Conservation (phyloP, 2,329 filamentous ascomycete genomes). For the Xylariaceae sp. region DNA sequence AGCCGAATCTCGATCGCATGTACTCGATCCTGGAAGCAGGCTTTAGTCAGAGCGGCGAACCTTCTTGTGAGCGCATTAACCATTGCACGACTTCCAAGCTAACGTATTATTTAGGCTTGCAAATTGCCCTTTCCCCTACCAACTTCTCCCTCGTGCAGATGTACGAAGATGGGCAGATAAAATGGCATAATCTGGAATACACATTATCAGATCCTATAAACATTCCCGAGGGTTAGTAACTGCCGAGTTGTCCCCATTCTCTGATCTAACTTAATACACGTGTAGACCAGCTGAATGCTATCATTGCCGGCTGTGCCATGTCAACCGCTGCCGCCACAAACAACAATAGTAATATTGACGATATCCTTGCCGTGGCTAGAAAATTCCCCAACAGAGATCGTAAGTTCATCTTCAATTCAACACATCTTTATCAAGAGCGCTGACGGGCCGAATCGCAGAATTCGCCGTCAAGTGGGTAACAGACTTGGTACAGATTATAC, state of each 20-base stretch:
- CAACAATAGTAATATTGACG: constrained; percentile 57
- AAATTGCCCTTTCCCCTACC: constrained; percentile 59
- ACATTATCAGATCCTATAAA: constrained; percentile 46
- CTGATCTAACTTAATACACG: constrained; percentile 19
- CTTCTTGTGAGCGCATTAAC: constrained; percentile 51
- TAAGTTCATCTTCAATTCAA: constrained; percentile 23
- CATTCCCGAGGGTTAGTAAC: constrained; percentile 46
- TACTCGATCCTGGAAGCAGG: constrained; percentile 71
- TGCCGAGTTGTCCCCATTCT: neutral
- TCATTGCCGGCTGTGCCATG: constrained; percentile 58
- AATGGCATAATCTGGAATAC: constrained; percentile 55
- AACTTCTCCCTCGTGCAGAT: constrained; percentile 56
- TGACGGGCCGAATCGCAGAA: constrained; percentile 36
- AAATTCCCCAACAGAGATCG: constrained; percentile 41
- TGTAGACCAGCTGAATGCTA: constrained; percentile 51
- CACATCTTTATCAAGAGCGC: neutral
- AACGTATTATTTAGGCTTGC: constrained; percentile 42
- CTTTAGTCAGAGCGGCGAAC: constrained; percentile 65
- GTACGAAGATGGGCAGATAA: constrained; percentile 54
- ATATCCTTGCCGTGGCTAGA: constrained; percentile 66
- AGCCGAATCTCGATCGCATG: constrained; percentile 61
- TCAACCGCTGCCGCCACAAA: constrained; percentile 45
- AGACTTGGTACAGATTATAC: constrained; percentile 65
- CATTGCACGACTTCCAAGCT: constrained; percentile 2
- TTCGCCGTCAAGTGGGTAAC: constrained; percentile 60